phyloP scores from a whole-genome alignment of 2,329 filamentous ascomycete genomes.

The Microdochium nivale region DNA sequence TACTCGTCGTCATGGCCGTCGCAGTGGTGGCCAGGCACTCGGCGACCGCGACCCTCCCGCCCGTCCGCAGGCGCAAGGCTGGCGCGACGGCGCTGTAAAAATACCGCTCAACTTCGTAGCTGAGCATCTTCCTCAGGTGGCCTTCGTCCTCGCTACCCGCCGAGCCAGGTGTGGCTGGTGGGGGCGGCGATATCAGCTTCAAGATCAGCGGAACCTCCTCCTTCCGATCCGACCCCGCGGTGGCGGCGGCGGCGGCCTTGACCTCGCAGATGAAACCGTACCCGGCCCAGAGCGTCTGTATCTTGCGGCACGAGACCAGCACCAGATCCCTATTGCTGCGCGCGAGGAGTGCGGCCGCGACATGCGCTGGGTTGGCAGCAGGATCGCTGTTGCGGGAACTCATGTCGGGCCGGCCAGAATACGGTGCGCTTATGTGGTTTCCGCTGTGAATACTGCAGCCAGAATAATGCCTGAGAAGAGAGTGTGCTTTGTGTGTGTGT shows the following conservation, averaged over 20 bases:
- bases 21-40: constrained; percentile 37
- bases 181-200: constrained; percentile 51
- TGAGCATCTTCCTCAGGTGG: constrained; percentile 56
- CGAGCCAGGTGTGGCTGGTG: constrained; percentile 5
- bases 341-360: neutral
- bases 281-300: constrained; percentile 41
- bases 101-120: constrained; percentile 58
- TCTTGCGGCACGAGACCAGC: constrained; percentile 25
- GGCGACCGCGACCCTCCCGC: constrained; percentile 35
- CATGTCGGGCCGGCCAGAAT: too few species aligned
- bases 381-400: too few species aligned
- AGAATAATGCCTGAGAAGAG: too few species aligned
- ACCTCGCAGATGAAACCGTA: constrained; percentile 49
- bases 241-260: constrained; percentile 23
- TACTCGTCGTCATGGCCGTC: constrained; percentile 9
- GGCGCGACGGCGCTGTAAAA: constrained; percentile 54
- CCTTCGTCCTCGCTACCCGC: constrained; percentile 41
- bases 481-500: too few species aligned
- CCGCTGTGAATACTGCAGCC: too few species aligned
- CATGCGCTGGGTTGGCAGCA: neutral
- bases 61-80: constrained; percentile 24
- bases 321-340: constrained; percentile 15
- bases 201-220: constrained; percentile 33
- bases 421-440: too few species aligned
- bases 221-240: constrained; percentile 13